Base-by-base conservation (phyloP, 805 yeast genomes). In the Scheffersomyces coipomensis region DNA sequence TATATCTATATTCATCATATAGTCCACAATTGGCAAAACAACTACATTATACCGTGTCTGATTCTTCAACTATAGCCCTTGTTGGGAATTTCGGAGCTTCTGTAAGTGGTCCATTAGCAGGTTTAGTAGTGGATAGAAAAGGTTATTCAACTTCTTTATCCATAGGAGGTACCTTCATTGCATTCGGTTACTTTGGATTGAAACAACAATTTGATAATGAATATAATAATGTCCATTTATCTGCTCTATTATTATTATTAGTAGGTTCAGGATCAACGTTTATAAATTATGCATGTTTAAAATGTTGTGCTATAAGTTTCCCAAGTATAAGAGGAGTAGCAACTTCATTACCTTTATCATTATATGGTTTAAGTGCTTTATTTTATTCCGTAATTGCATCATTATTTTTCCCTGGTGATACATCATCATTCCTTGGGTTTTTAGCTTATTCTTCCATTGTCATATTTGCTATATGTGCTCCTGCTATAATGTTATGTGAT, bases 311-410 rank as follows among this genome's bases (percentile, higher is more conserved):
- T 18, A 65, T 83, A 29, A 70, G 75, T 33, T 83, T 80, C 52
- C 91, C 95, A 0, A 68, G 75, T 31, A 65, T 75, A 27, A 61
- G 87, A 39, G 95, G 93, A 2, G 68, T 84, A 8, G 90, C 93
- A 3, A 82, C 93, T 0, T 78, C 88, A 0, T 67, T 85, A 32
- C 89, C 91, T 2, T 71, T 85, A 56, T 81, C 90, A 1, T 74
- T 84, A 33, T 84, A 81, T 56, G 95, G 95, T 0, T 69, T 83
- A 12, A 78, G 85, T 55, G 93, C 93, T 3, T 71, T 83, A 50
- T 71, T 81, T 36, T 82, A 76, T 53, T 82, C 89, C 1, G 65
- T 74, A 1, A 49, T 79, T 17, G 83, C 82, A 1, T 62, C 77
- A 9, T 46, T 66, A 12, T 66, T 79, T 40, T 79, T 63, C 43